phyloP scores from a whole-genome alignment of 2,329 filamentous ascomycete genomes.

The Nigrospora oryzae region DNA sequence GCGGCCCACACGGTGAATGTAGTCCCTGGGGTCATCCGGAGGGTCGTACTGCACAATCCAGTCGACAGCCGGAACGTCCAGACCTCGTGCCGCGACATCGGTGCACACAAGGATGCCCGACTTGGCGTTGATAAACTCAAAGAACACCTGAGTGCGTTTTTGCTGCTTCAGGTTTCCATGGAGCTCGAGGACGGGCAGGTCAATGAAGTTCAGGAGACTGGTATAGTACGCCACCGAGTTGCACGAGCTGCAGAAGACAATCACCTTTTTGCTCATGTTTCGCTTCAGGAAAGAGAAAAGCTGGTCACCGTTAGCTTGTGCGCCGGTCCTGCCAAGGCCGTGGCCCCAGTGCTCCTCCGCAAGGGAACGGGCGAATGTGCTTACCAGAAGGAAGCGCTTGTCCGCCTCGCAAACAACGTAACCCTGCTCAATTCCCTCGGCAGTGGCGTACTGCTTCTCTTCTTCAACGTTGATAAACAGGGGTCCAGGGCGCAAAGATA shows the following conservation, averaged over 20 bases:
- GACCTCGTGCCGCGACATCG: conserved; percentile 87
- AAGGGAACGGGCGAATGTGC: conserved; percentile 54
- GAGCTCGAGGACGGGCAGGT: conserved; percentile 64
- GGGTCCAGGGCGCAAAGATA: conserved; percentile 83
- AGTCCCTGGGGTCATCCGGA: conserved; percentile 67
- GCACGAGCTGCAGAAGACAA: conserved; percentile 91
- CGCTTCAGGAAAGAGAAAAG: conserved; percentile 91
- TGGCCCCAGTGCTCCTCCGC: too few relatives aligned
- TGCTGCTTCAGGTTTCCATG: conserved; percentile 98
- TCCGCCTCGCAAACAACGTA: conserved; percentile 92
- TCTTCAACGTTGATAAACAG: conserved; percentile 97
- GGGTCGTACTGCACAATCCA: conserved; percentile 97
- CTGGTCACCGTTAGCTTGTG: conserved; percentile 26
- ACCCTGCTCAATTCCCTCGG: conserved; percentile 89
- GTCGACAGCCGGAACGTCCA: conserved; percentile 93
- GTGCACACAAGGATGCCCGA: conserved; percentile 90
- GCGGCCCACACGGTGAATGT: conserved; percentile 88
- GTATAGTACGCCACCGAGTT: conserved; percentile 94
- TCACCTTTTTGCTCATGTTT: conserved; percentile 92
- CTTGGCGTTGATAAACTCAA: conserved; percentile 80
- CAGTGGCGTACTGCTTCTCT: conserved; percentile 80
- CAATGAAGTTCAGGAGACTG: conserved; percentile 88
- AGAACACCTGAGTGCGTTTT: conserved; percentile 97
- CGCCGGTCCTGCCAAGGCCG: too few relatives aligned
- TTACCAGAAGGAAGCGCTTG: conserved; percentile 84